Evolutionary conservation across 73 alveolate species (phyloP).

Genomic region (Durusdinium trenchii): DNA sequence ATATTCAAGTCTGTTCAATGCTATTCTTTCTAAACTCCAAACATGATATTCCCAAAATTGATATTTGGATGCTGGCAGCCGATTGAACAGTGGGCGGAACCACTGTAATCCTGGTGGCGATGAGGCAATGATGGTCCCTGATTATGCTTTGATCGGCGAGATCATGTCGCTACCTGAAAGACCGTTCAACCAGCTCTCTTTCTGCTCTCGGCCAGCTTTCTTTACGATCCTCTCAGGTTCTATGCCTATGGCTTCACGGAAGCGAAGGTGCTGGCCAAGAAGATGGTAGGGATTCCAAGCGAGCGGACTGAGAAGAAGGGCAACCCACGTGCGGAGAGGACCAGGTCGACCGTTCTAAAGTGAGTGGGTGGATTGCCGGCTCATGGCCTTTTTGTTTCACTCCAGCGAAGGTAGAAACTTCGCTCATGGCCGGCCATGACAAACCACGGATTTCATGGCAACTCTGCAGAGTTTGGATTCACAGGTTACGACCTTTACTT

Average conservation of each 20-base stretch:
- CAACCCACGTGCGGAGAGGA: not conserved
- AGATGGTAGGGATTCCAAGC: slow-evolving; percentile 97
- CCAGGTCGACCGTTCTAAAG: not conserved
- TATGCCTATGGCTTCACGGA: slow-evolving; percentile 99
- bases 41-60: no score
- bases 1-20: not conserved
- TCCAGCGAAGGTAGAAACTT: not conserved
- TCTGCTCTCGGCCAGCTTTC: not conserved
- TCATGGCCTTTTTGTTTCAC: not conserved
- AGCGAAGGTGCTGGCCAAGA: slow-evolving; percentile 99
- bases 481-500: slow-evolving; percentile 99
- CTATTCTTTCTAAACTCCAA: not conserved
- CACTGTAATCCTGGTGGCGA: slow-evolving; percentile 97
- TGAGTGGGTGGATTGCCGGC: no score
- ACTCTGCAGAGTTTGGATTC: not conserved
- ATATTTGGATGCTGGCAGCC: no score
- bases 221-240: no score
- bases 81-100: not conserved
- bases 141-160: slow-evolving; percentile 99
- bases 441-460: not conserved
- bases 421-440: not conserved
- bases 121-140: slow-evolving; percentile 99
- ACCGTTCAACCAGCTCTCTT: not conserved
- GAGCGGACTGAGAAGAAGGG: not conserved
- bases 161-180: slow-evolving; percentile 17